These are phyloP conservation scores for Fusarium miscanthi DNA, from an alignment of 2,329 filamentous ascomycete genomes.

Conservation along the genomic window DNA sequence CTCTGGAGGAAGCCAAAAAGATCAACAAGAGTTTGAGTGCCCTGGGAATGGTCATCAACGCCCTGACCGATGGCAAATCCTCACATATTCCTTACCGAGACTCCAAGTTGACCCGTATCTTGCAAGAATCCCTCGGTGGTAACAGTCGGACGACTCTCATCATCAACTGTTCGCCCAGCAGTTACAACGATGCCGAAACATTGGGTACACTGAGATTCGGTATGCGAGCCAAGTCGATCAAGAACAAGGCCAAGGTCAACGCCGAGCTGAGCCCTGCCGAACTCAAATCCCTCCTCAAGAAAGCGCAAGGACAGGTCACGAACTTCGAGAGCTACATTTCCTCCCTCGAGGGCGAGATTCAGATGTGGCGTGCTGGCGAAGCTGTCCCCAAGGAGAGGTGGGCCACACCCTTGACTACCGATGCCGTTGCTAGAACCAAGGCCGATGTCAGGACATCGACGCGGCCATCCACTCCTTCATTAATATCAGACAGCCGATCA, in stretches of 20 bases:
- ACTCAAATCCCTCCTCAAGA: slow-evolving; percentile 91
- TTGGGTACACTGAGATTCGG: slow-evolving; percentile 92
- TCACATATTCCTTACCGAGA: slow-evolving; percentile 96
- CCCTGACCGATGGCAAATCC: slow-evolving; percentile 95
- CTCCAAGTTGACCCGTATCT: slow-evolving; percentile 95
- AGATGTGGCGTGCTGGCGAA: slow-evolving; percentile 88
- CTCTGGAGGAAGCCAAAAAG: slow-evolving; percentile 98
- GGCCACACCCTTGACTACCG: slow-evolving; percentile 73
- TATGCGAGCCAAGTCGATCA: slow-evolving; percentile 96
- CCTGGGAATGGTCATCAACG: slow-evolving; percentile 98
- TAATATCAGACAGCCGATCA: slow-evolving; percentile 67
- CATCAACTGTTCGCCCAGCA: slow-evolving; percentile 98
- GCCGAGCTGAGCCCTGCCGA: slow-evolving; percentile 95
- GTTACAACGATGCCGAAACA: slow-evolving; percentile 97
- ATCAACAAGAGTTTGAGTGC: slow-evolving; percentile 99
- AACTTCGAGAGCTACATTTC: slow-evolving; percentile 90
- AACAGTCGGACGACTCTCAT: slow-evolving; percentile 98
- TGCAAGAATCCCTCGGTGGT: slow-evolving; percentile 96
- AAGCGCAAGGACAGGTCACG: slow-evolving; percentile 88
- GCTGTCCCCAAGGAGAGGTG: slow-evolving; percentile 89
- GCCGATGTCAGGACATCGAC: slow-evolving; percentile 56
- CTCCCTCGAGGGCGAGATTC: slow-evolving; percentile 85
- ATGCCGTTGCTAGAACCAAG: slow-evolving; percentile 54
- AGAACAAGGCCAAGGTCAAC: slow-evolving; percentile 99
- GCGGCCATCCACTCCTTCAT: slow-evolving; percentile 64